Percentiles rank a stretch among this genome's conserved stretches.
Conservation (phyloP, 345 rosid species). For the Salix viminalis region DNA sequence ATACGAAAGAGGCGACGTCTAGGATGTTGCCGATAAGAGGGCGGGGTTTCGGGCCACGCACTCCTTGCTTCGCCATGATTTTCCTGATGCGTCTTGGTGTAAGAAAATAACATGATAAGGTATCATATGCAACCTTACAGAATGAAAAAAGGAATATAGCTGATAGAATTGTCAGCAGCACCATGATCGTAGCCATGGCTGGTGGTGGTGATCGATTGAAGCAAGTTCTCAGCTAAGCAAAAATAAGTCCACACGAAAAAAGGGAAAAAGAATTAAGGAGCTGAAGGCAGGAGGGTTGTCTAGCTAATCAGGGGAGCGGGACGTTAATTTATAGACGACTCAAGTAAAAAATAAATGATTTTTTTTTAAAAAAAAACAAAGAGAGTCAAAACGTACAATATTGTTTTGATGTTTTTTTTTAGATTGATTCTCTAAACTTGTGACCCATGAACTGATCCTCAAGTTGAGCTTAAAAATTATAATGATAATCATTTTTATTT, state of each 20-base stretch:
- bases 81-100: conserved; percentile 73
- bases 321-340: not conserved
- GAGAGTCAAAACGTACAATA: too few relatives aligned
- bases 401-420: too few relatives aligned
- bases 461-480: too few relatives aligned
- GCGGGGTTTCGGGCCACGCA: conserved; percentile 77
- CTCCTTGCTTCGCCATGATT: conserved; percentile 78
- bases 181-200: conserved; percentile 22
- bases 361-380: too few relatives aligned
- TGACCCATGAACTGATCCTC: too few relatives aligned
- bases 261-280: not conserved
- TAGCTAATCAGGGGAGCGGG: not conserved
- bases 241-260: not conserved
- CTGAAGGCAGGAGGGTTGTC: not conserved
- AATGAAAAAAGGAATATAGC: conserved; percentile 28
- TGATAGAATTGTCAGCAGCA: conserved; percentile 16
- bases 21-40: conserved; percentile 69
- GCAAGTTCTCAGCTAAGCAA: not conserved
- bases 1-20: conserved; percentile 58
- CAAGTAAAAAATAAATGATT: too few relatives aligned
- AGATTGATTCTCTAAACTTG: too few relatives aligned
- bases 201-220: not conserved
- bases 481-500: too few relatives aligned
- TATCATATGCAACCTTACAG: conserved; percentile 42
- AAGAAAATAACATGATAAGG: conserved; percentile 57